phyloP scores from a whole-genome alignment of 805 yeast species.

The Candida jianshihensis region DNA sequence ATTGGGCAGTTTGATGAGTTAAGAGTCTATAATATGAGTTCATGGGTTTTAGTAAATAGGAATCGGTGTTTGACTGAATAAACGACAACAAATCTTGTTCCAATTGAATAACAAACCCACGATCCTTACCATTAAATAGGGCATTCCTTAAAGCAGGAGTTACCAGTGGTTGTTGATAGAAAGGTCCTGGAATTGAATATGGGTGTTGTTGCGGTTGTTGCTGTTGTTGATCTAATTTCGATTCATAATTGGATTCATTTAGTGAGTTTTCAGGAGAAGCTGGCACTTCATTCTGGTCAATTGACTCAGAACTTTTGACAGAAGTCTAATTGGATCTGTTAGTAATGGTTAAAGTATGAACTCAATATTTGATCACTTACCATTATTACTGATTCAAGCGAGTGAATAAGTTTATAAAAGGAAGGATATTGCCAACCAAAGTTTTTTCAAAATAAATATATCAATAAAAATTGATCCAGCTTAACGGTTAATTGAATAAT shows the following conservation, averaged over 20 bases:
- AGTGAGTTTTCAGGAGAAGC: background rate
- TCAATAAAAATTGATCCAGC: too few relatives aligned
- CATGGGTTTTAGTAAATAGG: constrained; percentile 36
- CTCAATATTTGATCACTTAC: too few relatives aligned
- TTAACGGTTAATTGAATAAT: too few relatives aligned
- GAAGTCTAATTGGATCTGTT: background rate
- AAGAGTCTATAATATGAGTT: constrained; percentile 64
- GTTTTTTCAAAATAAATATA: too few relatives aligned
- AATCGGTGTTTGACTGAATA: constrained; percentile 32
- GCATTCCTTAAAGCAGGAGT: constrained; percentile 31
- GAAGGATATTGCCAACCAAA: too few relatives aligned
- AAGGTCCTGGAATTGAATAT: background rate
- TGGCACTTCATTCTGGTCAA: background rate
- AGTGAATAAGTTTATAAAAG: too few relatives aligned
- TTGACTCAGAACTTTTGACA: background rate
- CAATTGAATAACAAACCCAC: constrained; percentile 41
- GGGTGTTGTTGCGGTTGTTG: background rate
- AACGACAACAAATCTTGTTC: constrained; percentile 43
- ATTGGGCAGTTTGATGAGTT: constrained; percentile 65
- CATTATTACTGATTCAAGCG: too few relatives aligned
- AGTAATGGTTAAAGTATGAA: too few relatives aligned
- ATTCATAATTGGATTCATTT: background rate
- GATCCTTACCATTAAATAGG: constrained; percentile 37
- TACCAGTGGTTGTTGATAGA: constrained; percentile 2
- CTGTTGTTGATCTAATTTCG: background rate